Evolutionary conservation across 2,329 filamentous ascomycete species (phyloP).

Genomic region (Podosphaera aphanis): DNA sequence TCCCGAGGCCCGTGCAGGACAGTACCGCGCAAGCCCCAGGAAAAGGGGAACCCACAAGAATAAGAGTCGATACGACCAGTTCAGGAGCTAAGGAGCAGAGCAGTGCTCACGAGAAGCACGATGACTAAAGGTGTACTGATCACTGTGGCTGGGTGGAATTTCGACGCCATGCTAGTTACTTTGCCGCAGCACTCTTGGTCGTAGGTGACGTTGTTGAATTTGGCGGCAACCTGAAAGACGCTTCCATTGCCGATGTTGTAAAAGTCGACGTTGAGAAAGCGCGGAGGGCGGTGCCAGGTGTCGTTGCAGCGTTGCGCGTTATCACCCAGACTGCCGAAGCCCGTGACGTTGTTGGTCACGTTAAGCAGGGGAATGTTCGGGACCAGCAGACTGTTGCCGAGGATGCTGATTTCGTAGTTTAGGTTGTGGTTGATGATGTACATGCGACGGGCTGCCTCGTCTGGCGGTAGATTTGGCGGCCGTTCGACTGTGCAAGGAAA

Average conservation of each 20-base stretch:
- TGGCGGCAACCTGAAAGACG: conserved; percentile 52
- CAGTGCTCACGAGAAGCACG: too few species aligned
- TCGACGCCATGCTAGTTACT: conserved; percentile 10
- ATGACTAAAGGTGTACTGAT: too few species aligned
- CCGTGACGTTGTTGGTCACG: conserved; percentile 43
- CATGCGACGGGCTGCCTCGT: conserved; percentile 35
- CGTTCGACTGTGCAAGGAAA: conserved; percentile 67
- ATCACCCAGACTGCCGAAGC: conserved; percentile 40
- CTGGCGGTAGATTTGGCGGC: conserved; percentile 37
- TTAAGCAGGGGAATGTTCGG: conserved; percentile 49
- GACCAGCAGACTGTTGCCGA: conserved; percentile 39
- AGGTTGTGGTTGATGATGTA: conserved; percentile 84
- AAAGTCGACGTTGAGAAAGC: conserved; percentile 64
- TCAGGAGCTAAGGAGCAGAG: too few species aligned
- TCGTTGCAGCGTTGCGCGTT: conserved; percentile 36
- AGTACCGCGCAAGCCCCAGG: too few species aligned
- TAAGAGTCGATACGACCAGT: too few species aligned
- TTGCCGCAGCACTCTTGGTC: conserved; percentile 33
- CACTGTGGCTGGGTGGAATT: background rate
- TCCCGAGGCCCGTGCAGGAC: too few species aligned
- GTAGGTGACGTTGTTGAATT: conserved; percentile 52
- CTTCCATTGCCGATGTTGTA: conserved; percentile 48
- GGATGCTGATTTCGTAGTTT: conserved; percentile 51
- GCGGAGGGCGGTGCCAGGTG: conserved; percentile 46
- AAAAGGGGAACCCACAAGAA: too few species aligned